Evolutionary conservation across 2,329 filamentous ascomycete species (phyloP), one percentile per base, ranked within the genome.

Genomic region (Whalleya microplaca): DNA sequence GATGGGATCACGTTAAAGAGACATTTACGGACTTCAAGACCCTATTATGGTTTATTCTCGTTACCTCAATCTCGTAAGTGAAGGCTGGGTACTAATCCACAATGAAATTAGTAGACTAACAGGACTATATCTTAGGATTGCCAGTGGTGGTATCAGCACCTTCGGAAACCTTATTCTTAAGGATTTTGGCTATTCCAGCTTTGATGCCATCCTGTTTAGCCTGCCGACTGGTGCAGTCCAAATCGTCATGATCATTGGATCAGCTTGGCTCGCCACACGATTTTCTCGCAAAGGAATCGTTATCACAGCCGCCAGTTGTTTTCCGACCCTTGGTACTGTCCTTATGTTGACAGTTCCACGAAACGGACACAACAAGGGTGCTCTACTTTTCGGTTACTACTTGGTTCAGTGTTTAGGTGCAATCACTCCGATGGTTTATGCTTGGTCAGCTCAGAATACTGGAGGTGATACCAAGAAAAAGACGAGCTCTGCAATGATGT

Each of bases 391-490:
- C 45, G 79, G 79, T 0, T 82, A 82, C 59, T 83, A 83, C 57
- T 67, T 83, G 14, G 78, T 81, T 7, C 65, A 64, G 21, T 66
- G 58, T 32, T 45, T 69, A 9, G 67, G 62, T 2, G 85, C 67
- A 8, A 75, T 77, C 29, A 80, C 83, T 1, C 84, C 82, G 0
- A 69, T 85, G 51, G 79, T 85, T 20, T 84, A 83, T 65, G 79
- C 80, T 0, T 84, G 81, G 81, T 79, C 78, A 0, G 79, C 78
- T 0, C 81, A 83, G 48, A 86, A 86, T 60, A 84, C 86, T 0
- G 86, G 78, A 1, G 86, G 86, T 0, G 85, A 89, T 56, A 89
- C 86, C 0, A 89, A 89, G 68, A 81, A 84, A 58, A 88, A 88
- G 66, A 79, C 84, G 2, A 87, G 82, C 0, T 87, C 84, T 0